Base-by-base conservation (phyloP, 805 yeast genomes). In the Phaffomyces thermotolerans region DNA sequence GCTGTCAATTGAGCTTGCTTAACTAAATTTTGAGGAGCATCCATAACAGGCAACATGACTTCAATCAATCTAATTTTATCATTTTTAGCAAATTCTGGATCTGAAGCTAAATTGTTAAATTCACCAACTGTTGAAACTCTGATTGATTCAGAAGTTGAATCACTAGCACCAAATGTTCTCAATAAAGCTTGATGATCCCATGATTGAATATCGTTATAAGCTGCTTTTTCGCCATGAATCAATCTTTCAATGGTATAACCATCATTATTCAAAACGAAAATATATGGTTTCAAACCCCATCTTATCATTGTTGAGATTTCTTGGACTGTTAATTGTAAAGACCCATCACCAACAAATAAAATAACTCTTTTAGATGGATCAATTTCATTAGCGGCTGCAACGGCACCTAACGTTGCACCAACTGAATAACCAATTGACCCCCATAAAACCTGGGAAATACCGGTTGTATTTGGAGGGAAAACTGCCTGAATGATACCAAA, bases 231-330 rank as follows among this genome's bases (percentile, higher is more conserved):
- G 61, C 87, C 87, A 66, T 81, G 87, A 52, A 81, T 79, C 67
- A 81, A 72, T 67, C 79, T 77, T 66, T 81, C 87, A 59, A 81
- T 81, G 54, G 88, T 81, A 71, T 81, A 81, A 63, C 88, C 88
- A 51, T 73, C 76, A 66, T 81, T 81, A 69, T 81, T 81, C 60
- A 81, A 70, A 30, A 81, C 77, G 59, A 81, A 81, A 58, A 81
- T 64, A 67, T 81, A 81, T 56, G 86, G 86, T 50, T 72, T 78
- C 56, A 78, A 69, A 48, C 73, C 72, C 81, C 82, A 76, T 64
- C 80, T 75, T 59, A 78, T 69, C 74, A 79, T 73, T 51, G 84
- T 80, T 44, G 84, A 77, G 59, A 81, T 78, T 61, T 82, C 84
- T 68, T 80, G 86, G 31, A 79, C 84, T 13, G 88, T 80, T 64